Conservation (phyloP, 164 flowering plant genomes). For the Liriodendron chinense region DNA sequence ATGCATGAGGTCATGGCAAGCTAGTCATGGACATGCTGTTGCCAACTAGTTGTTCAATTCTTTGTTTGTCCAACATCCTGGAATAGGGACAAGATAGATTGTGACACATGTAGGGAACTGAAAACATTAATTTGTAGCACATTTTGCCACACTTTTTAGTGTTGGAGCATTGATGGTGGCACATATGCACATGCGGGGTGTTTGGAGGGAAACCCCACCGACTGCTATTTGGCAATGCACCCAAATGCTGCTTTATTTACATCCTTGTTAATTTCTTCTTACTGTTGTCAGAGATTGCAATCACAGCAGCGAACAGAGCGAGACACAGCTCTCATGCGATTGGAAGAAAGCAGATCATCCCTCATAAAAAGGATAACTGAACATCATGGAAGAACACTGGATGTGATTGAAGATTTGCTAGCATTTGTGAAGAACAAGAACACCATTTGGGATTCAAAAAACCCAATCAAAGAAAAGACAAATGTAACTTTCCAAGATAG, state of each 20-base stretch:
- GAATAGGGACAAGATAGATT: too few relatives aligned
- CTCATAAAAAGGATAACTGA: conserved; percentile 14
- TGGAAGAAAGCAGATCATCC: conserved; percentile 24
- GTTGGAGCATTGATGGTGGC: too few relatives aligned
- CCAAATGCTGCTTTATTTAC: neutral
- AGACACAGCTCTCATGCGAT: conserved; percentile 3
- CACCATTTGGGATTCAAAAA: conserved; percentile 3
- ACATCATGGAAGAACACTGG: conserved; percentile 20
- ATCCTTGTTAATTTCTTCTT: neutral
- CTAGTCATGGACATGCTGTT: too few relatives aligned
- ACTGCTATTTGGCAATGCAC: neutral
- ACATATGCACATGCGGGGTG: too few relatives aligned
- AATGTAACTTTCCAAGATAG: neutral
- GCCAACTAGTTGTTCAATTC: too few relatives aligned
- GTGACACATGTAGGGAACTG: too few relatives aligned
- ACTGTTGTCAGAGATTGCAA: conserved; percentile 17
- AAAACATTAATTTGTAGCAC: too few relatives aligned
- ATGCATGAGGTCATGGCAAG: too few relatives aligned
- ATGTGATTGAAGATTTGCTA: conserved; percentile 20
- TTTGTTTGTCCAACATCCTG: too few relatives aligned
- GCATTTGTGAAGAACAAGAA: conserved; percentile 9
- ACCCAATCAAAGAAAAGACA: neutral
- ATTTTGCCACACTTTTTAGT: too few relatives aligned
- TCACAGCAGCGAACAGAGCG: conserved; percentile 21
- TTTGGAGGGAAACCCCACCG: neutral